Percentiles rank a stretch among this genome's conserved stretches.
Evolutionary conservation across 108 stramenopile species (phyloP).

Genomic region (Skeletonema potamos): DNA sequence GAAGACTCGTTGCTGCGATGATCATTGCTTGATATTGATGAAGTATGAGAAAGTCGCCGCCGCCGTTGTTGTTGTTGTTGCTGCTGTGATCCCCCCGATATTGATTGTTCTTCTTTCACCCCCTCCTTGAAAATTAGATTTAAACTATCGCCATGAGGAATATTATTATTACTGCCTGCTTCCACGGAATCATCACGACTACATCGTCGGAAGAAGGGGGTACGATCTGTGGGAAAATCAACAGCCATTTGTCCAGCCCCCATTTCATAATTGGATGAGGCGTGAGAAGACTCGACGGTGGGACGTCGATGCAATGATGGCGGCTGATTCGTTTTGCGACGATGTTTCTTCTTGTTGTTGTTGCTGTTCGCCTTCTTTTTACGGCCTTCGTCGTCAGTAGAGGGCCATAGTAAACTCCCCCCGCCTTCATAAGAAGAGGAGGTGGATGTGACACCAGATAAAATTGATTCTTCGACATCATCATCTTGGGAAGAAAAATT

Average conservation of each 20-base stretch:
- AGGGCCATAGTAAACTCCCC: not conserved
- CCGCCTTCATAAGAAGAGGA: not conserved
- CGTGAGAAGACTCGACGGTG: not conserved
- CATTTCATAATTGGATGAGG: not conserved
- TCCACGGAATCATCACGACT: too few species aligned
- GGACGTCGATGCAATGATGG: not conserved
- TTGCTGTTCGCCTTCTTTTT: not conserved
- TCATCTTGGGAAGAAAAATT: not conserved
- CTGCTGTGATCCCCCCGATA: too few species aligned
- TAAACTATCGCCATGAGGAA: not conserved
- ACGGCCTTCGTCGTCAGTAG: not conserved
- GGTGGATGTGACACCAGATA: not conserved
- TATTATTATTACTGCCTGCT: not conserved
- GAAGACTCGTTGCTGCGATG: not conserved
- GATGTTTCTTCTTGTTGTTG: too few species aligned
- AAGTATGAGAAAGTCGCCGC: not conserved
- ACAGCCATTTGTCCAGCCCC: not conserved
- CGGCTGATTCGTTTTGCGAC: not conserved
- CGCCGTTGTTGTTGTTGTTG: too few species aligned
- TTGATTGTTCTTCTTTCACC: not conserved
- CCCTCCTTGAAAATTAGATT: not conserved
- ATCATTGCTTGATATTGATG: not conserved
- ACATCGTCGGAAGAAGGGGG: not conserved
- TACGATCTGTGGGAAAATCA: not conserved
- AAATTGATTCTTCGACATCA: not conserved